These are phyloP conservation scores for Cryphonectria radicalis DNA, from an alignment of 2,329 filamentous ascomycete species.

Conservation along the genomic window DNA sequence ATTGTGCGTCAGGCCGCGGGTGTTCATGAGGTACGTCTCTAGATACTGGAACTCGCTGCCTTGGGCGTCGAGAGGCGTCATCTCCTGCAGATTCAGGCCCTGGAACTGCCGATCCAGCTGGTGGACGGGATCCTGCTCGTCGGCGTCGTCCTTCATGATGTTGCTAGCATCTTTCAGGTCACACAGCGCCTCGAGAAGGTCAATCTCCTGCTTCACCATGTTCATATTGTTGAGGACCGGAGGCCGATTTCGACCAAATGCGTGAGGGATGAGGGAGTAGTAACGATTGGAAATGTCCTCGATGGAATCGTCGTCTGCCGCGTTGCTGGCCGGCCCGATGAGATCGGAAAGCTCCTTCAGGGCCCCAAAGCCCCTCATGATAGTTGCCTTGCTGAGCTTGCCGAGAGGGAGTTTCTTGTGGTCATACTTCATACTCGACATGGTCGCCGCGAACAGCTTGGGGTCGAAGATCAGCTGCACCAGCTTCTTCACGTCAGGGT, in stretches of 20 bases:
- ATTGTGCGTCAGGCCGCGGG: constrained; percentile 69
- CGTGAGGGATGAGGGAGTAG: constrained; percentile 82
- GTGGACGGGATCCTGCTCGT: constrained; percentile 58
- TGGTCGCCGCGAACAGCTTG: constrained; percentile 68
- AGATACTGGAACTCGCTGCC: constrained; percentile 69
- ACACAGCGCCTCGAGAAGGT: constrained; percentile 77
- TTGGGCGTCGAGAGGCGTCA: constrained; percentile 66
- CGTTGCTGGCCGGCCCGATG: constrained; percentile 59
- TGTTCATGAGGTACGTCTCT: constrained; percentile 67
- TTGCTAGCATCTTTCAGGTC: constrained; percentile 84
- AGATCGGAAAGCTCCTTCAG: constrained; percentile 76
- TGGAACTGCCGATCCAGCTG: constrained; percentile 74
- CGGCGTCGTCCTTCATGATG: constrained; percentile 71
- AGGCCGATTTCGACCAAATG: constrained; percentile 74
- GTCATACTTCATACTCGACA: constrained; percentile 72
- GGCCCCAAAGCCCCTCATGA: constrained; percentile 73
- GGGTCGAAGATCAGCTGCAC: constrained; percentile 86
- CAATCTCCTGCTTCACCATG: constrained; percentile 74
- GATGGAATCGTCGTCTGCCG: constrained; percentile 44
- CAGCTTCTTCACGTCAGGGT: constrained; percentile 65
- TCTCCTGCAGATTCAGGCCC: constrained; percentile 73
- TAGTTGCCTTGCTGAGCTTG: constrained; percentile 80
- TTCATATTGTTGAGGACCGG: constrained; percentile 63
- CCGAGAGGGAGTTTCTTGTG: constrained; percentile 79
- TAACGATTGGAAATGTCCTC: constrained; percentile 76